These are phyloP conservation scores for Euphorbia tirucalli DNA, from an alignment of 345 rosid species.

Conservation along the genomic window DNA sequence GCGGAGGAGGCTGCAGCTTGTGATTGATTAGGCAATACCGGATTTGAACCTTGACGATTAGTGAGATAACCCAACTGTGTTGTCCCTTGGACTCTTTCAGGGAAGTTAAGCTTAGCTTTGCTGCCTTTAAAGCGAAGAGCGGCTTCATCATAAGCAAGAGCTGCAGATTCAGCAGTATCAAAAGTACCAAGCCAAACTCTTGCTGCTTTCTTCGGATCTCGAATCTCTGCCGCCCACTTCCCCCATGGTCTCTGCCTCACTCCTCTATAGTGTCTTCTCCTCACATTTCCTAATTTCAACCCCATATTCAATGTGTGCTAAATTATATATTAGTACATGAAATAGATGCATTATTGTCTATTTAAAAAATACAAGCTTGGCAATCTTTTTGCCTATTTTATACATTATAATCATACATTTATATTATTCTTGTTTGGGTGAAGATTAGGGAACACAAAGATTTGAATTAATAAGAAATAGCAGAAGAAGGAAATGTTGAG, in stretches of 20 bases:
- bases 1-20: background rate
- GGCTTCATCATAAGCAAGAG: slow-evolving; percentile 76
- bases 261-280: slow-evolving; percentile 49
- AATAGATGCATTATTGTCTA: background rate
- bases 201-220: slow-evolving; percentile 54
- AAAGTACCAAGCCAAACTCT: slow-evolving; percentile 73
- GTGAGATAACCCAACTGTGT: slow-evolving; percentile 21
- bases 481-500: background rate
- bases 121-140: slow-evolving; percentile 83
- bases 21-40: background rate
- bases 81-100: slow-evolving; percentile 58
- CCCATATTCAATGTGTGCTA: background rate
- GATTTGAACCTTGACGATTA: background rate
- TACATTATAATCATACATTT: too few relatives aligned
- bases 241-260: slow-evolving; percentile 65
- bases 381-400: background rate
- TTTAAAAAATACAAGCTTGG: background rate
- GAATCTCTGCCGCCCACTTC: slow-evolving; percentile 51
- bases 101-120: slow-evolving; percentile 85
- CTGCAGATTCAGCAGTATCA: slow-evolving; percentile 73
- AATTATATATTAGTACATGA: background rate
- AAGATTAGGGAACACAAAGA: background rate
- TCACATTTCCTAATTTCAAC: slow-evolving; percentile 24
- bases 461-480: background rate
- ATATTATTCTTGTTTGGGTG: too few relatives aligned